Percentiles rank a stretch among this genome's conserved stretches.
Evolutionary conservation across 2,329 filamentous ascomycete genomes (phyloP).

Genomic region (Didymella keratinophila): DNA sequence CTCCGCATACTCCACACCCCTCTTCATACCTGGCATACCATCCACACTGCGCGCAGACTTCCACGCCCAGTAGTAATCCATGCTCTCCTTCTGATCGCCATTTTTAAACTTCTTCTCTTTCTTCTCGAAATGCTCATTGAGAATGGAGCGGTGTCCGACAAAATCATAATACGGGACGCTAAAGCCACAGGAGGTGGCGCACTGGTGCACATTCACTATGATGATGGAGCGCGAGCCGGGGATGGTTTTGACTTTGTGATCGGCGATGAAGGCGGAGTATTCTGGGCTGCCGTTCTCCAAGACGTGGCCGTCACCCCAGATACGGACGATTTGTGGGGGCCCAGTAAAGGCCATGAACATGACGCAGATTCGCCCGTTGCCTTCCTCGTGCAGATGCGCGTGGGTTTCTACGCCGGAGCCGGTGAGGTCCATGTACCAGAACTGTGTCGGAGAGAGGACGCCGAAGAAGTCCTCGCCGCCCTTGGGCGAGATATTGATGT

Average conservation of each 20-base stretch:
- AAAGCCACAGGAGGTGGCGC: constrained; percentile 54
- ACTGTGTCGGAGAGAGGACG: constrained; percentile 49
- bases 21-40: constrained; percentile 55
- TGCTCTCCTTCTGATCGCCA: constrained; percentile 51
- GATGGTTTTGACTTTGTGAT: constrained; percentile 46
- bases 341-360: constrained; percentile 54
- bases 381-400: constrained; percentile 52
- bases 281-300: constrained; percentile 50
- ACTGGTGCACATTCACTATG: constrained; percentile 54
- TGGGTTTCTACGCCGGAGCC: constrained; percentile 56
- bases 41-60: constrained; percentile 56
- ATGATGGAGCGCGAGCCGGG: constrained; percentile 53
- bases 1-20: constrained; percentile 48
- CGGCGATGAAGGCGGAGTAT: constrained; percentile 46
- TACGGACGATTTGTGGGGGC: constrained; percentile 52
- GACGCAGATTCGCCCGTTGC: constrained; percentile 46
- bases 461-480: constrained; percentile 54
- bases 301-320: constrained; percentile 52
- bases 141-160: constrained; percentile 48
- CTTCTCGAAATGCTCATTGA: constrained; percentile 54
- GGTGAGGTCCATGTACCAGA: constrained; percentile 57
- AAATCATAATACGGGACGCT: constrained; percentile 56
- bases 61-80: constrained; percentile 56
- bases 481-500: constrained; percentile 58
- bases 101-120: constrained; percentile 46